Base-by-base conservation (phyloP, 129 eudicot genomes). In the Artemisia tridentata region DNA sequence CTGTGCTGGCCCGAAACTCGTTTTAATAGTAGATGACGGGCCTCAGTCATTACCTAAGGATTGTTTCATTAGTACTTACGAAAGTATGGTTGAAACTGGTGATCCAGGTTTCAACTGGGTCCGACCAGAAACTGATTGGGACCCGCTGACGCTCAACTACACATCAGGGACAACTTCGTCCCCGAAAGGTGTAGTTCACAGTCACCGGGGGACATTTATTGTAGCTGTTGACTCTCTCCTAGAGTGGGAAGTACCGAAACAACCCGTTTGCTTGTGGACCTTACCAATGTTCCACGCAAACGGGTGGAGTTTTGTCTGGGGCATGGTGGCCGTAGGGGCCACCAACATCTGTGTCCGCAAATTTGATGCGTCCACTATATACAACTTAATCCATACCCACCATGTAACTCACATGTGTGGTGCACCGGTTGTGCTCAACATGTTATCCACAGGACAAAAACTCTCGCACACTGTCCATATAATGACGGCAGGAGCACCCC, bases 271-370 rank as follows among this genome's bases (percentile, higher is more conserved):
- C 8, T 47, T 88, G 20, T 88, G 95, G 95, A 85, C 95, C 12
- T 86, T 88, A 5, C 95, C 96, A 0, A 88, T 88, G 91, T 88
- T 85, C 62, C 96, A 88, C 67, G 91, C 89, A 0, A 88, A 88
- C 21, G 96, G 96, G 19, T 85, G 96, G 96, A 72, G 87, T 63
- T 86, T 18, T 66, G 66, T 83, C 2, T 88, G 96, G 96, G 96
- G 89, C 3, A 88, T 83, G 89, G 96, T 91, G 0, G 96, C 85
- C 0, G 87, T 79, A 0, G 96, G 96, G 13, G 96, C 79, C 1
- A 78, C 85, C 3, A 88, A 88, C 13, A 48, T 88, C 1, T 88
- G 96, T 58, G 69, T 88, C 23, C 82, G 91, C 3, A 81, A 63
- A 57, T 81, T 85, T 63, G 91, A 88, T 29, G 86, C 86, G 0